Conservation (phyloP, 2,329 filamentous ascomycete species). For the Cercospora sp. region DNA sequence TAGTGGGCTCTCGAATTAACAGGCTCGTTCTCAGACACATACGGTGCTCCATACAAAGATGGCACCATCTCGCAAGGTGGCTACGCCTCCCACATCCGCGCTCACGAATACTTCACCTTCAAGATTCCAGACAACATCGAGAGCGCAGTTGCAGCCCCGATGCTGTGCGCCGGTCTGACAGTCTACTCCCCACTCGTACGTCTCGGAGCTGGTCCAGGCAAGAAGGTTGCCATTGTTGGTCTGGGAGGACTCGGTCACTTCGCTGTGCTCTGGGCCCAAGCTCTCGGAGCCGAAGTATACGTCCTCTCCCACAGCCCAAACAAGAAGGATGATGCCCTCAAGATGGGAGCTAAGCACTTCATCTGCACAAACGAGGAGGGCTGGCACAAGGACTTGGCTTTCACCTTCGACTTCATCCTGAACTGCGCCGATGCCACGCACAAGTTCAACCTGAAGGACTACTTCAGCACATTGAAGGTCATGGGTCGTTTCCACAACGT, state of each 20-base stretch:
- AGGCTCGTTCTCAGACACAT: slow-evolving; percentile 49
- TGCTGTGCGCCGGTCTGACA: slow-evolving; percentile 83
- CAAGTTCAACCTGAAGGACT: slow-evolving; percentile 65
- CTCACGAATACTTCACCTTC: slow-evolving; percentile 73
- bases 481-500: slow-evolving; percentile 79
- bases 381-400: slow-evolving; percentile 57
- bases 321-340: slow-evolving; percentile 61
- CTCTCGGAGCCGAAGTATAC: slow-evolving; percentile 62
- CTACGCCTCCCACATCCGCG: slow-evolving; percentile 67
- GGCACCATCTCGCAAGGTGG: slow-evolving; percentile 67
- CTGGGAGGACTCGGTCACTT: slow-evolving; percentile 53
- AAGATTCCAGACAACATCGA: slow-evolving; percentile 74
- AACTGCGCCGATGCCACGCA: slow-evolving; percentile 70
- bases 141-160: slow-evolving; percentile 61
- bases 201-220: slow-evolving; percentile 72
- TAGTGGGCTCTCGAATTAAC: neutral
- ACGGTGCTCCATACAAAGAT: slow-evolving; percentile 51
- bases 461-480: slow-evolving; percentile 77
- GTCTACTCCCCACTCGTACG: slow-evolving; percentile 75
- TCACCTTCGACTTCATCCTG: slow-evolving; percentile 73
- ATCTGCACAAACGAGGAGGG: slow-evolving; percentile 58
- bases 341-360: slow-evolving; percentile 62
- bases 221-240: slow-evolving; percentile 52
- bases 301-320: slow-evolving; percentile 60
- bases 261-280: slow-evolving; percentile 50